Conservation (phyloP, 2,329 filamentous ascomycete species). For the Hypoxylon sp. region DNA sequence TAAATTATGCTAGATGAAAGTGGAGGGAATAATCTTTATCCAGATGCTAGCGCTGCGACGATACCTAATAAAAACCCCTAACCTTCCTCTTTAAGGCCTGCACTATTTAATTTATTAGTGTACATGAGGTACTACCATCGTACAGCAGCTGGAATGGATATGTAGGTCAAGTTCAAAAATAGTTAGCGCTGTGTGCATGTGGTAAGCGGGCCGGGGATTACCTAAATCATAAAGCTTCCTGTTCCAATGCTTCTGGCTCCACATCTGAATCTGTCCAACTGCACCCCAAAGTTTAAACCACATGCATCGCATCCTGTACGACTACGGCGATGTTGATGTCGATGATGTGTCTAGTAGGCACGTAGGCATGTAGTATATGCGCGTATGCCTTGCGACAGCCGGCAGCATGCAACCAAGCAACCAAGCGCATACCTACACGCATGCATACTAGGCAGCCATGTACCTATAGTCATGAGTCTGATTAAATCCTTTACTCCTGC, state of each 20-base stretch:
- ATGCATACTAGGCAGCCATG: neutral
- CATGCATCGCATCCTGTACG: slow-evolving; percentile 34
- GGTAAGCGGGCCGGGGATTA: slow-evolving; percentile 38
- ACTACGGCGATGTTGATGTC: slow-evolving; percentile 30
- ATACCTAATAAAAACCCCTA: neutral
- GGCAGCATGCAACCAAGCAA: slow-evolving; percentile 19
- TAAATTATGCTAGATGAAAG: slow-evolving; percentile 30
- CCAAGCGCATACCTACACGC: slow-evolving; percentile 16
- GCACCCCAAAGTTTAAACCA: slow-evolving; percentile 20
- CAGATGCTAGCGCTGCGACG: slow-evolving; percentile 19
- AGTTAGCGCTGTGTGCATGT: slow-evolving; percentile 31
- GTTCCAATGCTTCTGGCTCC: slow-evolving; percentile 28
- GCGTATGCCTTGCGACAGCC: slow-evolving; percentile 22
- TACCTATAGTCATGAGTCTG: slow-evolving; percentile 31
- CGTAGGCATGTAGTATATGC: slow-evolving; percentile 9
- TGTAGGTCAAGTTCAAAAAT: slow-evolving; percentile 21
- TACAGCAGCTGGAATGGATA: slow-evolving; percentile 5
- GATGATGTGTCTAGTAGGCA: slow-evolving; percentile 13
- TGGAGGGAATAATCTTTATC: slow-evolving; percentile 39
- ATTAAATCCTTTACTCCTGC: slow-evolving; percentile 22
- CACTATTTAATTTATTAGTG: slow-evolving; percentile 2
- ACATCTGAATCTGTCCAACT: slow-evolving; percentile 25
- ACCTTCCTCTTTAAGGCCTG: slow-evolving; percentile 14
- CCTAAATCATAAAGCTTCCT: slow-evolving; percentile 38
- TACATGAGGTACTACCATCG: neutral